Base-by-base conservation (phyloP, 2,329 filamentous ascomycete species). In the Alternaria panax region DNA sequence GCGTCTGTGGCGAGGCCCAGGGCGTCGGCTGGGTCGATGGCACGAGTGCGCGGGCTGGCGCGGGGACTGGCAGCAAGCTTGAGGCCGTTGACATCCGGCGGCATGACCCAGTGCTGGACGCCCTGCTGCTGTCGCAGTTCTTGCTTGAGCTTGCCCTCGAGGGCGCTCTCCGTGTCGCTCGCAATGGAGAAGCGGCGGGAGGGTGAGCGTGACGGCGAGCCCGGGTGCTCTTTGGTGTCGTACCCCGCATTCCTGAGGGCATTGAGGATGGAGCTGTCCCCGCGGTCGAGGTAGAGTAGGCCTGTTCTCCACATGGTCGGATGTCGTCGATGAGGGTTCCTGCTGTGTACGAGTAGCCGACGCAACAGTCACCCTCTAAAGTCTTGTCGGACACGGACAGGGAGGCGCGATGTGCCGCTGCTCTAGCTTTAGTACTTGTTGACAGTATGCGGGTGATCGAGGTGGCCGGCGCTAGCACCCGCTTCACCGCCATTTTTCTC, bases 291-390 rank as follows among this genome's bases (percentile, higher is more conserved):
- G 66, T 68, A 66, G 34, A 64, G 56, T 27, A 68, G 66, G 50
- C 66, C 66, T 51, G 60, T 66, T 57, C 64, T 63, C 66, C 66
- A 68, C 66, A 68, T 68, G 60, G 54, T 60, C 51, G 63, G 34
- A 56, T 58, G 65, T 66, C 51, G 60, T 62, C 59, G 65, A 55
- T 60, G 64, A 57, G 62, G 47, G 58, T 56, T 55, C 51, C 54
- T 62, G 59, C 62, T 54, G 51, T 51, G 61, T 57, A 54, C 59
- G 59, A 54, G 42, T 48, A 47, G 48, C 48, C 58, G 55, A 59
- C 57, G 57, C 56, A 59, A 59, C 46, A 59, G 56, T 67, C 61
- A 60, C 60, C 58, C 52, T 59, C 59, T 50, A 42, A 22, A 46
- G 47, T 53, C 58, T 63, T 63, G 50, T 63, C 60, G 54, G 60